These are phyloP conservation scores for Malassezia vespertilionis DNA, from an alignment of 1,284 basidiomycete genomes.

Conservation along the genomic window DNA sequence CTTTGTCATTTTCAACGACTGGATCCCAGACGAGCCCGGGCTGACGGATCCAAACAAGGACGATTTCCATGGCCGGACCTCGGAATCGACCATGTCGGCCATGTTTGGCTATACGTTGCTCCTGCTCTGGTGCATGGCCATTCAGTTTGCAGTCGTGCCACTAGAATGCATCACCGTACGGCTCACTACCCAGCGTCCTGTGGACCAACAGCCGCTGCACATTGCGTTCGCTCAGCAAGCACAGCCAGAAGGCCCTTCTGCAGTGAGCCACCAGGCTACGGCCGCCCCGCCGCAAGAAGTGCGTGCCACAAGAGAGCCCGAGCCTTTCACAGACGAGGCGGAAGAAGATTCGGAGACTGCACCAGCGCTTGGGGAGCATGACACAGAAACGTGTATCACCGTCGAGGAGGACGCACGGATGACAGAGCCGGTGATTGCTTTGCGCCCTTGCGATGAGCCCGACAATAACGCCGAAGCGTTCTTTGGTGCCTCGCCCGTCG, in stretches of 20 bases:
- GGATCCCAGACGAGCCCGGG: no score
- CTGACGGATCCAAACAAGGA: conserved; percentile 22
- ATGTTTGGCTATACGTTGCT: conserved; percentile 30
- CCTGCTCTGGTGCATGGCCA: conserved; percentile 30
- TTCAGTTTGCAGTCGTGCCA: conserved; percentile 31
- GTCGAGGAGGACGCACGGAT: conserved; percentile 7
- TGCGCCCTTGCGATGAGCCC: conserved; percentile 34
- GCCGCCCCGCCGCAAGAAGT: conserved; percentile 5
- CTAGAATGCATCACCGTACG: conserved; percentile 41
- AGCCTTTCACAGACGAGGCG: conserved; percentile 26
- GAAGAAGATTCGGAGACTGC: conserved; percentile 18
- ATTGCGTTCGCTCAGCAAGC: conserved; percentile 29
- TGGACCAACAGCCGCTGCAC: conserved; percentile 39
- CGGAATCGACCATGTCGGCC: conserved; percentile 24
- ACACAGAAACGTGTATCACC: not conserved
- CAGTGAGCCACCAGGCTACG: conserved; percentile 36
- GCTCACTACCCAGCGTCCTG: conserved; percentile 35
- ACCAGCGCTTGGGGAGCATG: not conserved
- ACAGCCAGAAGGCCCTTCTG: conserved; percentile 13
- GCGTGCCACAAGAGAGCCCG: conserved; percentile 21
- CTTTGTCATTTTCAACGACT: no score
- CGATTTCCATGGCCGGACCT: conserved; percentile 30
- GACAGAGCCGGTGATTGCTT: conserved; percentile 40
- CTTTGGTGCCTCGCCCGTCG: conserved; percentile 38
- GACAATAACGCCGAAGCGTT: conserved; percentile 29